Conservation (phyloP, 2,329 filamentous ascomycete species). For the Helotiales sp. region DNA sequence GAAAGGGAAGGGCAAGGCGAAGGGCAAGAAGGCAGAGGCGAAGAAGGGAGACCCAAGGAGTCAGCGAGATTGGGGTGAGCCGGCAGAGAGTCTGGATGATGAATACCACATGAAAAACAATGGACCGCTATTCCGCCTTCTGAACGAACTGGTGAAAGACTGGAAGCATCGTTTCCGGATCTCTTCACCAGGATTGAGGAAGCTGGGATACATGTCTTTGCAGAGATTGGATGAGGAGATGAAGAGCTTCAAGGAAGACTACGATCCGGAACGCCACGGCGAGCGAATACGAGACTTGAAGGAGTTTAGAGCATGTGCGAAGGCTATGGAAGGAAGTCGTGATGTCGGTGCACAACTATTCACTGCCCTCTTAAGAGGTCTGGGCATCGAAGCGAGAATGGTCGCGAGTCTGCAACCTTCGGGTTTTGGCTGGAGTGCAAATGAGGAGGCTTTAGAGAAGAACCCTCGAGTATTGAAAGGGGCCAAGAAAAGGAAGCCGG, state of each 20-base stretch:
- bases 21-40: conserved; percentile 39
- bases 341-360: conserved; percentile 90
- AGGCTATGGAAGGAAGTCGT: conserved; percentile 73
- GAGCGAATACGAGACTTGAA: conserved; percentile 69
- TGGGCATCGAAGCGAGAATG: conserved; percentile 81
- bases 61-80: conserved; percentile 69
- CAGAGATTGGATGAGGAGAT: conserved; percentile 72
- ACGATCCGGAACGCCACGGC: conserved; percentile 67
- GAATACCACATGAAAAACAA: conserved; percentile 77
- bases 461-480: conserved; percentile 30
- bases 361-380: conserved; percentile 75
- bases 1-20: conserved; percentile 39
- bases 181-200: conserved; percentile 78
- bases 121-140: conserved; percentile 75
- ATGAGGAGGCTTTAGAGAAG: conserved; percentile 68
- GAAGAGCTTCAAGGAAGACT: conserved; percentile 65
- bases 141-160: conserved; percentile 76
- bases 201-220: conserved; percentile 84
- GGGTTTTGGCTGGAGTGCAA: conserved; percentile 88
- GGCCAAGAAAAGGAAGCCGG: conserved; percentile 41
- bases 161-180: conserved; percentile 85
- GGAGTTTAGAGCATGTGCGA: conserved; percentile 69
- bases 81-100: conserved; percentile 67
- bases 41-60: conserved; percentile 40
- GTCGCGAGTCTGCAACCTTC: conserved; percentile 82